Percentiles rank a stretch among this genome's conserved stretches.
Evolutionary conservation across 75 land plant species (phyloP).

Genomic region (Cupressus sempervirens): DNA sequence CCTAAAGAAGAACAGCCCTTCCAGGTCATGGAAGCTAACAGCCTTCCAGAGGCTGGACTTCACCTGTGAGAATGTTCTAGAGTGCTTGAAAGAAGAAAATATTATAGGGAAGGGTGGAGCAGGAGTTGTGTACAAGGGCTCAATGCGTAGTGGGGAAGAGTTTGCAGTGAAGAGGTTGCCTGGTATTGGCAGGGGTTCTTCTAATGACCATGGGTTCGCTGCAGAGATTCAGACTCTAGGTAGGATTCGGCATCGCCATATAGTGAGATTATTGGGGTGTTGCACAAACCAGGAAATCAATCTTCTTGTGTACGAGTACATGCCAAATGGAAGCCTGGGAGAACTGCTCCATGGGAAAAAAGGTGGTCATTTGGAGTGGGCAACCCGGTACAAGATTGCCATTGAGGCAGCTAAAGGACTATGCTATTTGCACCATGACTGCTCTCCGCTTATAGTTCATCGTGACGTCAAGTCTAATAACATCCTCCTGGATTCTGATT

Average conservation of each 20-base stretch:
- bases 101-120: constrained; percentile 95
- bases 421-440: constrained; percentile 32
- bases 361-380: constrained; percentile 36
- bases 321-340: constrained; percentile 37
- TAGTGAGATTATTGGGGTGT: constrained; percentile 48
- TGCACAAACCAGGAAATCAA: constrained; percentile 52
- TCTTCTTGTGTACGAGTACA: constrained; percentile 32
- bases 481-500: constrained; percentile 27
- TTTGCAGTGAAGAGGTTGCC: constrained; percentile 82
- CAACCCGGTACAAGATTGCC: constrained; percentile 34
- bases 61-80: constrained; percentile 66
- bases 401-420: constrained; percentile 28
- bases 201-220: constrained; percentile 34
- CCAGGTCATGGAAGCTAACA: constrained; percentile 69
- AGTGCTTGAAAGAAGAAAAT: constrained; percentile 82
- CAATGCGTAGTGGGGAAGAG: constrained; percentile 64
- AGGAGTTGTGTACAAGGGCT: constrained; percentile 86
- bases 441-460: constrained; percentile 28
- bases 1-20: constrained; percentile 4
- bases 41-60: constrained; percentile 80
- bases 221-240: constrained; percentile 53
- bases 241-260: constrained; percentile 48
- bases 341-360: constrained; percentile 42
- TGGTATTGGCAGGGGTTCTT: constrained; percentile 26
- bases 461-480: constrained; percentile 36